Evolutionary conservation across 148 eudicot species (phyloP).

Genomic region (Rhododendron vialii): DNA sequence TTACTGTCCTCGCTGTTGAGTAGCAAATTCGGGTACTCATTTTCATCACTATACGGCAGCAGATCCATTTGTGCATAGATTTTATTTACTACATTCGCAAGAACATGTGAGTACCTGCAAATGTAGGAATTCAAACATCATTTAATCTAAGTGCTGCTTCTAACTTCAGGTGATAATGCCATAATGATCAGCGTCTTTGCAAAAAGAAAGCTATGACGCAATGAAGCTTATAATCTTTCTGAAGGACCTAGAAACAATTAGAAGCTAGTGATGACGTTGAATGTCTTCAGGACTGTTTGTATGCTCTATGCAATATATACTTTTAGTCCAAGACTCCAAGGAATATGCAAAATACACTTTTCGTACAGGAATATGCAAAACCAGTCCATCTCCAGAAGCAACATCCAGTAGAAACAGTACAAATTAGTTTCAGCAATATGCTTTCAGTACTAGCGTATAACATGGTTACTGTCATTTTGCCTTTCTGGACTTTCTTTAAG

Average conservation of each 20-base stretch:
- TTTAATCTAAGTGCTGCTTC: background rate
- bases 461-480: background rate
- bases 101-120: conserved; percentile 59
- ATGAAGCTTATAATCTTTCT: background rate
- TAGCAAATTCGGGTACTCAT: conserved; percentile 49
- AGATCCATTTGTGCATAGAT: conserved; percentile 74
- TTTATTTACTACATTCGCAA: conserved; percentile 53
- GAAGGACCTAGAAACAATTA: background rate
- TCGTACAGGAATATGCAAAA: background rate
- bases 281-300: background rate
- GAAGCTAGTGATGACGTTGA: background rate
- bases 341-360: background rate
- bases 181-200: background rate
- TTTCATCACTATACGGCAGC: conserved; percentile 71
- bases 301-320: background rate
- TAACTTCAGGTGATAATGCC: conserved; percentile 1
- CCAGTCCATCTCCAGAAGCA: conserved; percentile 4
- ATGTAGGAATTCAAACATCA: conserved; percentile 9
- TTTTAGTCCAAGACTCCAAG: background rate
- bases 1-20: conserved; percentile 89
- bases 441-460: background rate
- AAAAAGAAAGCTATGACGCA: background rate
- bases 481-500: background rate
- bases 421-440: background rate
- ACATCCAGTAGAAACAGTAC: background rate